A percentile compares a stretch with the other conserved stretches of the same genome.
These are phyloP conservation scores for Penicillium angulare DNA, from an alignment of 495 filamentous ascomycete genomes.

Conservation along the genomic window DNA sequence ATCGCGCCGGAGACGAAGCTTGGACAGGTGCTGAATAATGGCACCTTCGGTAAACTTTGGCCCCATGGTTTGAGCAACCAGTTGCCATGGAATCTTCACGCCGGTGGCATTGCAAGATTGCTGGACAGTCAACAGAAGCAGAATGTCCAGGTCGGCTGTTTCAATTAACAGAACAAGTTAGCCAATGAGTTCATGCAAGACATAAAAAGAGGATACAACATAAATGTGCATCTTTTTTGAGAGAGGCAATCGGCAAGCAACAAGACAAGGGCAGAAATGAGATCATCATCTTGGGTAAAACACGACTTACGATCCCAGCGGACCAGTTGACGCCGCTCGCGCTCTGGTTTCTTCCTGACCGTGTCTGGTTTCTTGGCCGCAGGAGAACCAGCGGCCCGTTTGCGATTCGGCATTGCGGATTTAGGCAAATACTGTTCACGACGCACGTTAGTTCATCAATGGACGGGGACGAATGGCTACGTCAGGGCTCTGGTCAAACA, in stretches of 20 bases:
- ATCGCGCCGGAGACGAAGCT: conserved; percentile 37
- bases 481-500: no score
- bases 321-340: conserved; percentile 22
- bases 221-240: neutral
- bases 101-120: conserved; percentile 34
- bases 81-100: conserved; percentile 41
- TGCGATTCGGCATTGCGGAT: no score
- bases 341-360: no score
- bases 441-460: no score
- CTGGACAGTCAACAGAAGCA: conserved; percentile 44
- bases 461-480: no score
- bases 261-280: neutral
- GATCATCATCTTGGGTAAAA: neutral
- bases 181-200: neutral
- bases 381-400: no score
- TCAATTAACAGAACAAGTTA: conserved; percentile 7
- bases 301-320: conserved; percentile 44
- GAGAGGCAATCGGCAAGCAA: no score
- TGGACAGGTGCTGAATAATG: conserved; percentile 49
- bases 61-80: conserved; percentile 36
- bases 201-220: neutral
- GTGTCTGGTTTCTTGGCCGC: no score
- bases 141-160: conserved; percentile 40
- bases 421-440: no score
- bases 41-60: conserved; percentile 38